phyloP scores from a whole-genome alignment of 257 asterid genomes.

The Capsicum baccatum region DNA sequence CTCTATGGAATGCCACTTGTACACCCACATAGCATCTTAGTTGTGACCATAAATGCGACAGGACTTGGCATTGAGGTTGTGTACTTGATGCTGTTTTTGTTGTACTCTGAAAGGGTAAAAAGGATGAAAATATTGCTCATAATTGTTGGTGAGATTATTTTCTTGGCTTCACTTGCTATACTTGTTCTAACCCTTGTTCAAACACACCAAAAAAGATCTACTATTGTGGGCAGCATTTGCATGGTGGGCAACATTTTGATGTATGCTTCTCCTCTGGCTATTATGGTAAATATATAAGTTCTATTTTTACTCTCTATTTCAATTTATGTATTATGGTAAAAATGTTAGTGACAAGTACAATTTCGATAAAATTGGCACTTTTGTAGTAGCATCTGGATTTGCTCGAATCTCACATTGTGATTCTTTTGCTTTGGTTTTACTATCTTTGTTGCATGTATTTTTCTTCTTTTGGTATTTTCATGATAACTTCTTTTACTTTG shows the following conservation, averaged over 20 bases:
- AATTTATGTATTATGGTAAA: background rate
- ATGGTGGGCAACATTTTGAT: conserved; percentile 67
- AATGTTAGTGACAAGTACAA: too few relatives aligned
- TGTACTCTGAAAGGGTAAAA: conserved; percentile 48
- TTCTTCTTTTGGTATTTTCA: background rate
- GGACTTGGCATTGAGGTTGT: conserved; percentile 65
- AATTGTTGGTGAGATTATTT: conserved; percentile 52
- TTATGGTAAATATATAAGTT: conserved; percentile 53
- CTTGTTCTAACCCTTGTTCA: conserved; percentile 52
- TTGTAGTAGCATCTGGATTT: background rate
- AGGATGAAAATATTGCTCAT: conserved; percentile 45
- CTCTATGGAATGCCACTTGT: conserved; percentile 80
- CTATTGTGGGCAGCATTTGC: conserved; percentile 68
- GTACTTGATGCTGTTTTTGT: conserved; percentile 48
- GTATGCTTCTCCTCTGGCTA: conserved; percentile 82
- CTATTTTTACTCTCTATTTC: background rate
- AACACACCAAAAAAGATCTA: conserved; percentile 52
- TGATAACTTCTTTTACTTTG: background rate
- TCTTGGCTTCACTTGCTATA: conserved; percentile 54
- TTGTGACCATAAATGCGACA: conserved; percentile 70
- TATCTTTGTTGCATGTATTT: background rate
- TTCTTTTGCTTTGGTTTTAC: background rate
- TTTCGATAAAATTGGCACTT: background rate
- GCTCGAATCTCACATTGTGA: background rate
- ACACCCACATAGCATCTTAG: conserved; percentile 73